Evolutionary conservation across 306 rosid species (phyloP).

Genomic region (Cucumis hystrix): DNA sequence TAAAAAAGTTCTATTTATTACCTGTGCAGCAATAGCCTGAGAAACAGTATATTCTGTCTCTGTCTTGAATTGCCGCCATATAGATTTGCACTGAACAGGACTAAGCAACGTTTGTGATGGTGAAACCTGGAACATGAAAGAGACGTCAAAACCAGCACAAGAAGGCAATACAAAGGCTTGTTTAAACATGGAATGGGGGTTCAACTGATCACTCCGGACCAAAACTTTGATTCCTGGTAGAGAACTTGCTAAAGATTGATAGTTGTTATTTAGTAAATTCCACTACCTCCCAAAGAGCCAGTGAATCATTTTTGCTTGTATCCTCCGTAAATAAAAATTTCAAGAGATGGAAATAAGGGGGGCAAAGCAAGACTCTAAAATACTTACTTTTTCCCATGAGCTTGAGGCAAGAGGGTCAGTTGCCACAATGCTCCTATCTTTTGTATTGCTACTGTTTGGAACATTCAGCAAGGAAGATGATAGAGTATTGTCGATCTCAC

Average conservation of each 20-base stretch:
- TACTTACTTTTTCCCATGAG: slow-evolving; percentile 68
- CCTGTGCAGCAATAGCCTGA: slow-evolving; percentile 99
- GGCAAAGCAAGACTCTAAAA: slow-evolving; percentile 10
- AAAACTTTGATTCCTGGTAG: not conserved
- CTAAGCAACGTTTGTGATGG: slow-evolving; percentile 65
- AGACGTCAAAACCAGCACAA: not conserved
- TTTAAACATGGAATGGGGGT: not conserved
- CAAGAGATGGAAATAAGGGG: slow-evolving; percentile 1
- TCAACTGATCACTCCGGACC: not conserved
- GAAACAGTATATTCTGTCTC: slow-evolving; percentile 92
- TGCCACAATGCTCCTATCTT: slow-evolving; percentile 36
- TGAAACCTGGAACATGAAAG: slow-evolving; percentile 43
- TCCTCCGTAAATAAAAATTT: not conserved
- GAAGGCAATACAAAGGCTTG: not conserved
- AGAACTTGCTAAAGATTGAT: not conserved
- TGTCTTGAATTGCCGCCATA: slow-evolving; percentile 93
- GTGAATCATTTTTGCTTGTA: not conserved
- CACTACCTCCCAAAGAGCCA: not conserved
- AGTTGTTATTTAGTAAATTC: not conserved
- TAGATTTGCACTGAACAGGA: slow-evolving; percentile 89
- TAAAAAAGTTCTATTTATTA: slow-evolving; percentile 1
- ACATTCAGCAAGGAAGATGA: slow-evolving; percentile 51
- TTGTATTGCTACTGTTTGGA: slow-evolving; percentile 24
- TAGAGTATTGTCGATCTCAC: slow-evolving; percentile 53
- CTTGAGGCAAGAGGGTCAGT: slow-evolving; percentile 87